These are phyloP conservation scores for Penicillium sp. DNA, from an alignment of 2,329 filamentous ascomycete genomes.

Conservation along the genomic window DNA sequence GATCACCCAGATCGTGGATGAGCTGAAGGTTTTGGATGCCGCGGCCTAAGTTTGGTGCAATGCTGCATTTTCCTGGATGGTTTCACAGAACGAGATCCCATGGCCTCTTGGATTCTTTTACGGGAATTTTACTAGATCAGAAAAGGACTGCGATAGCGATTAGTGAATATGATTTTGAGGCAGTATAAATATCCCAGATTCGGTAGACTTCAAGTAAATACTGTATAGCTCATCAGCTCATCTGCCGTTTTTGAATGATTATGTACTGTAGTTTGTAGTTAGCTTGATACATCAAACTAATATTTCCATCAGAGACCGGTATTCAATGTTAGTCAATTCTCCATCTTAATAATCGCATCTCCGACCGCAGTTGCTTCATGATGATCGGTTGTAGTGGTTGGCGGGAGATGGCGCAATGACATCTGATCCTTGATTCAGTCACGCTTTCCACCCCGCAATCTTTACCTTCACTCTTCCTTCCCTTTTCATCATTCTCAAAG, in stretches of 20 bases:
- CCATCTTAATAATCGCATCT: neutral
- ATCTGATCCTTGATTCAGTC: neutral
- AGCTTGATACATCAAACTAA: neutral
- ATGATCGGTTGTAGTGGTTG: slow-evolving; percentile 2
- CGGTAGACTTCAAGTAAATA: no score
- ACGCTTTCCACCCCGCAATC: neutral
- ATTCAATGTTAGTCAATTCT: neutral
- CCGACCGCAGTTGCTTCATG: neutral
- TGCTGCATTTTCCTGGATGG: no score
- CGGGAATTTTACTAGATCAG: neutral
- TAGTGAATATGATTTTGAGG: neutral
- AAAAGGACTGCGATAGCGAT: neutral
- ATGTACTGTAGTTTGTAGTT: no score
- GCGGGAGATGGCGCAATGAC: slow-evolving; percentile 10
- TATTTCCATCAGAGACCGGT: neutral
- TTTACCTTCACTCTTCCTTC: neutral
- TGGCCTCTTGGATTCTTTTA: neutral
- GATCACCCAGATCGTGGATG: neutral
- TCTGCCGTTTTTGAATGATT: no score
- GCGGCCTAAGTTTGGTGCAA: neutral
- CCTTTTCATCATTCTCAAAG: neutral
- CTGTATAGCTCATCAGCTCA: no score
- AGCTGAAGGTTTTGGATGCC: neutral
- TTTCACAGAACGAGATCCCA: neutral
- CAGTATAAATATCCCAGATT: neutral